Evolutionary conservation across 2,329 filamentous ascomycete genomes (phyloP).

Genomic region (Berkeleyomyces basicola): DNA sequence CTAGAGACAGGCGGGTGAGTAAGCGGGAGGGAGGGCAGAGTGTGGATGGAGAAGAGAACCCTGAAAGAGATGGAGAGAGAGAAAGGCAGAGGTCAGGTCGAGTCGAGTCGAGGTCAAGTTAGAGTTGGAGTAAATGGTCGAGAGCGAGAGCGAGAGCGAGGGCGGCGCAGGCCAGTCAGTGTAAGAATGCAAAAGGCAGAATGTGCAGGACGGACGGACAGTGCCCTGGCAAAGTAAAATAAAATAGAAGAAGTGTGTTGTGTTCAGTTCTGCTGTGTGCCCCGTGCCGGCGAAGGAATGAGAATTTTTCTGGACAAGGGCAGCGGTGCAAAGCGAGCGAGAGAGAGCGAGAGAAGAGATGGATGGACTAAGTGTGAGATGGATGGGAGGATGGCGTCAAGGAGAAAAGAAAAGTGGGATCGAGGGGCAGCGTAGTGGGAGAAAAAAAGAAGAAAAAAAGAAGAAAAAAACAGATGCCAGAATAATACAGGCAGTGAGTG

Average conservation of each 20-base stretch:
- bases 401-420: conserved; percentile 8
- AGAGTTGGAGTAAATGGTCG: neutral
- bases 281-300: conserved; percentile 13
- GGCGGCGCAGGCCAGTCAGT: neutral
- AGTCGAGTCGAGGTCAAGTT: neutral
- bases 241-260: neutral
- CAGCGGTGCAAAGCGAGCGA: conserved; percentile 1
- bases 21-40: neutral
- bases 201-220: neutral
- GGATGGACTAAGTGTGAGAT: neutral
- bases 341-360: neutral
- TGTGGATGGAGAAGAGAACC: neutral
- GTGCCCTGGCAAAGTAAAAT: neutral
- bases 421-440: neutral
- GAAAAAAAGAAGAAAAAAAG: conserved; percentile 1
- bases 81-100: neutral
- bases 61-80: neutral
- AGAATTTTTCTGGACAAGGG: conserved; percentile 14
- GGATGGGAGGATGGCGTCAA: conserved; percentile 1
- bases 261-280: neutral
- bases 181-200: neutral
- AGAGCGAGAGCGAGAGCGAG: neutral
- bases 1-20: neutral
- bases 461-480: neutral
- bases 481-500: too few species aligned